phyloP scores from a whole-genome alignment of 495 filamentous ascomycete species.

The Astrothelium macrocarpum region DNA sequence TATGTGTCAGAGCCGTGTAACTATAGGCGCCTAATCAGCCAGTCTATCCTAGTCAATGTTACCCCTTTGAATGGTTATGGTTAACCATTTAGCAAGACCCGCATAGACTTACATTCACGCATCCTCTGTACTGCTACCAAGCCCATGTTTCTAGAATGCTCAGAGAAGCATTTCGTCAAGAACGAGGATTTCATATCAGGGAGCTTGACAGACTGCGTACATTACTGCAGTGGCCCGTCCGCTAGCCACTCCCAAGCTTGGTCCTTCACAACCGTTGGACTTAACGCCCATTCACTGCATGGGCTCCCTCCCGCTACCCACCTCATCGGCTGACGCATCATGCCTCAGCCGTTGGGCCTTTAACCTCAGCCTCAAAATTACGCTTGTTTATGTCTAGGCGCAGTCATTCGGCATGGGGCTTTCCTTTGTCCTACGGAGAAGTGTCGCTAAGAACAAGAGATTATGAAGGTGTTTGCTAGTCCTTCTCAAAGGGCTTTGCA shows the following conservation, averaged over 20 bases:
- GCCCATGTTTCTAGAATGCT: background rate
- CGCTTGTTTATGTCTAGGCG: background rate
- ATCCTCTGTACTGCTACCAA: background rate
- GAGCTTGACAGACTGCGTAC: background rate
- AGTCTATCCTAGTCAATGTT: background rate
- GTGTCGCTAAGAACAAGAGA: conserved; percentile 3
- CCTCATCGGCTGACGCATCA: conserved; percentile 1
- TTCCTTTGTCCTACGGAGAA: background rate
- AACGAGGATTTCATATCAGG: background rate
- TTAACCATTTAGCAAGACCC: background rate
- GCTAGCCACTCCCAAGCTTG: background rate
- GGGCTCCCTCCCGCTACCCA: background rate
- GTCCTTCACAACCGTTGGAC: background rate
- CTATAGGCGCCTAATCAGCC: background rate
- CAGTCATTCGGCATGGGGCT: conserved; percentile 1
- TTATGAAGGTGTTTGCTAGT: background rate
- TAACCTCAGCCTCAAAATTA: background rate
- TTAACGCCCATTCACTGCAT: background rate
- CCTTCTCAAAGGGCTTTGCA: background rate
- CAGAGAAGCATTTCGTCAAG: background rate
- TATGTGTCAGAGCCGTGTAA: background rate
- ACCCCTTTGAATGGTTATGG: background rate
- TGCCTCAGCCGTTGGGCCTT: background rate
- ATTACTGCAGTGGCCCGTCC: background rate
- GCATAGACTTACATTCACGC: background rate